These are phyloP conservation scores for Eucalyptus grandis DNA, from an alignment of 345 rosid species.

Conservation along the genomic window DNA sequence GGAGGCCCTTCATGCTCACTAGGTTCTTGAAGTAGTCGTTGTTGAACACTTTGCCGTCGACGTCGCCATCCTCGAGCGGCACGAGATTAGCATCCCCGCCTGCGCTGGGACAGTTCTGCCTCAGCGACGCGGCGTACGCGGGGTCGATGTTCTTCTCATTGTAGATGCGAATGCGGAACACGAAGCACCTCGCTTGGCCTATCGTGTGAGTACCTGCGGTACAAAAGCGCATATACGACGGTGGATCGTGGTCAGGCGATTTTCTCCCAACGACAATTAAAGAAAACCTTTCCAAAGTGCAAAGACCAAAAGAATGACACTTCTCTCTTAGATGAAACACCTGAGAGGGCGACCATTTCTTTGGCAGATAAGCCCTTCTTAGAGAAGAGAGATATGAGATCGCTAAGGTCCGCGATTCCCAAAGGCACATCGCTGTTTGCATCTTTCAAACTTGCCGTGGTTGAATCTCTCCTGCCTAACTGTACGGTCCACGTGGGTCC, in stretches of 20 bases:
- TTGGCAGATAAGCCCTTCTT: constrained; percentile 24
- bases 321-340: neutral
- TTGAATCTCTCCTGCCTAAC: constrained; percentile 35
- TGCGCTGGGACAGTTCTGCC: constrained; percentile 1
- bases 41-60: constrained; percentile 6
- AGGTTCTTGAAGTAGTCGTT: constrained; percentile 16
- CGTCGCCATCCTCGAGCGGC: neutral
- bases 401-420: constrained; percentile 16
- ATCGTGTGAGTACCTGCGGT: constrained; percentile 20
- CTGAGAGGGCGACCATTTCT: constrained; percentile 33
- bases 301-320: neutral
- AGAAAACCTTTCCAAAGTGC: neutral
- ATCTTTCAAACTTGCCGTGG: constrained; percentile 14
- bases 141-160: constrained; percentile 16
- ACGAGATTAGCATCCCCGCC: constrained; percentile 8
- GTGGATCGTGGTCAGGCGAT: neutral
- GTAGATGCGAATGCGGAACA: constrained; percentile 9
- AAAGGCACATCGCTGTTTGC: constrained; percentile 20
- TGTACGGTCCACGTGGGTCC: constrained; percentile 33
- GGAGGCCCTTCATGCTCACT: constrained; percentile 19
- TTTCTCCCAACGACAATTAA: too few relatives aligned
- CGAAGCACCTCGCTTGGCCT: constrained; percentile 13
- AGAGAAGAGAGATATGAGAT: constrained; percentile 19
- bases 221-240: neutral
- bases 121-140: constrained; percentile 4